Base-by-base conservation (phyloP, 2,329 filamentous ascomycete genomes). In the Hysterium pulicare region DNA sequence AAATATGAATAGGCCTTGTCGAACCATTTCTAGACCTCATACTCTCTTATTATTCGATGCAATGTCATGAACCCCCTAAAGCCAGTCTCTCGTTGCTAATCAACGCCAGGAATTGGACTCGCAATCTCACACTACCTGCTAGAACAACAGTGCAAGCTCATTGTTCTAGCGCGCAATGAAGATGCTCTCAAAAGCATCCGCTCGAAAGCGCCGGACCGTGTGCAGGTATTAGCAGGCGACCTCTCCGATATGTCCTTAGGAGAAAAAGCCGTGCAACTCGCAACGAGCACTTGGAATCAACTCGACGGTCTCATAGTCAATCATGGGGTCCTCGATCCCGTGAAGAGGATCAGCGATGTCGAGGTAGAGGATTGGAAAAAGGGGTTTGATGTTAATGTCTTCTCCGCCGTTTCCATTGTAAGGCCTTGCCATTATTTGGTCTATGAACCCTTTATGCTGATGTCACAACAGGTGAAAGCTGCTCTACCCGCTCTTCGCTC, bases 261-360 rank as follows among this genome's bases (percentile, higher is more conserved):
- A 3, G 66, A 75, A 1, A 78, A 78, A 58, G 78, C 86, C 4
- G 79, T 88, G 4, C 73, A 83, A 3, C 68, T 82, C 1, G 85
- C 90, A 0, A 59, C 86, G 9, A 70, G 77, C 21, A 71, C 78
- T 0, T 97, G 88, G 64, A 84, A 83, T 8, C 74, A 72, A 37
- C 69, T 98, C 4, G 90, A 98, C 61, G 86, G 83, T 1, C 64
- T 98, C 33, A 81, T 98, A 10, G 71, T 97, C 48, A 97, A 97
- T 66, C 93, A 98, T 62, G 90, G 90, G 16, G 74, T 82, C 1
- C 70, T 98, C 33, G 78, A 82, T n/a, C 86, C 89, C 1, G 83
- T 94, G 32, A 81, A 79, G 38, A 81, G 79, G 44, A 71, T 97
- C 33, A 81, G 71, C 3, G 79, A 91, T 42, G 75, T 77, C 13